Conservation (phyloP, 495 filamentous ascomycete genomes). For the Neurospora tetraspora region DNA sequence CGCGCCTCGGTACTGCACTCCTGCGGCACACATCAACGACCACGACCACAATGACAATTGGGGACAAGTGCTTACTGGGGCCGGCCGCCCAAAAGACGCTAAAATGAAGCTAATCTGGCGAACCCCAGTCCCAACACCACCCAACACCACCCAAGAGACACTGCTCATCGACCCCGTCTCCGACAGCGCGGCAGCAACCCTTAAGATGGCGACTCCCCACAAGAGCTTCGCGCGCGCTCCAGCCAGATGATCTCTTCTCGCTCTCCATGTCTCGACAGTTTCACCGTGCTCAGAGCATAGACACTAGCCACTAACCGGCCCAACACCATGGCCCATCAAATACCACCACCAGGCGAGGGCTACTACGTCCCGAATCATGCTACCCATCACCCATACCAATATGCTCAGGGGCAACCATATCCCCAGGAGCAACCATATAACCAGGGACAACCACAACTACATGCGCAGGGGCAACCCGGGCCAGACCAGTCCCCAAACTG, state of each 20-base stretch:
- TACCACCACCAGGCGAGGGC: background rate
- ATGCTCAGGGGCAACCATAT: background rate
- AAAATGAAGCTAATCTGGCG: background rate
- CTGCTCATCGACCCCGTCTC: background rate
- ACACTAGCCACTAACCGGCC: background rate
- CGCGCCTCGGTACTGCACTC: background rate
- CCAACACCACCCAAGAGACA: background rate
- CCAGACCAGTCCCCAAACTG: background rate
- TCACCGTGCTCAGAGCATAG: background rate
- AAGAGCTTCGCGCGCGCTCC: background rate
- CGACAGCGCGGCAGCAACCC: background rate
- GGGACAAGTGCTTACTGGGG: background rate
- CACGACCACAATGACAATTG: no score
- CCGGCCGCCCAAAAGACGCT: background rate
- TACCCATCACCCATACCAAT: background rate
- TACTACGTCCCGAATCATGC: background rate
- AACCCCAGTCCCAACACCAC: background rate
- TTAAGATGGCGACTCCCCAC: background rate
- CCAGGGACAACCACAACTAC: no score
- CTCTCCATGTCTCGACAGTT: no score
- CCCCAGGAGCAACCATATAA: no score
- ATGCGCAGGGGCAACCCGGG: background rate
- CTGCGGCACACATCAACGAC: background rate
- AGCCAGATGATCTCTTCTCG: no score
- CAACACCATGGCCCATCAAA: background rate